phyloP scores from a whole-genome alignment of 208 protist species.

The Leishmania arabica region DNA sequence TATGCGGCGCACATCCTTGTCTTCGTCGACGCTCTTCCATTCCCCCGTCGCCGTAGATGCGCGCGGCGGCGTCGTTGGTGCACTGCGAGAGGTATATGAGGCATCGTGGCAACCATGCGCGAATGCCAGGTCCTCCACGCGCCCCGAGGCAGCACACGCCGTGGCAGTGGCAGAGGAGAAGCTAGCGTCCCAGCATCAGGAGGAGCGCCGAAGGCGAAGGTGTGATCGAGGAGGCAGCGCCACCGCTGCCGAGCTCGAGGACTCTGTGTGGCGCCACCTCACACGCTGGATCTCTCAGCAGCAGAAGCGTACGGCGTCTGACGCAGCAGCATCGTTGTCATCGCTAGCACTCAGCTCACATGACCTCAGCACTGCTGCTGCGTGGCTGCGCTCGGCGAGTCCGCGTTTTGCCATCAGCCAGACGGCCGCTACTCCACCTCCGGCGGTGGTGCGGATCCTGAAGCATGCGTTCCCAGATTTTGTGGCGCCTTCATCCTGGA shows the following conservation, averaged over 20 bases:
- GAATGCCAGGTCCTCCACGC: constrained; percentile 10
- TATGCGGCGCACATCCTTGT: not conserved
- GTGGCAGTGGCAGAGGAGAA: not conserved
- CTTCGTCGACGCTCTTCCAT: not conserved
- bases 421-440: not conserved
- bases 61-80: not conserved
- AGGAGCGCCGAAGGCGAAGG: too few relatives aligned
- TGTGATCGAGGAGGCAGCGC: not conserved
- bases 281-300: not conserved
- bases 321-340: not conserved
- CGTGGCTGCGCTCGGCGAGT: not conserved
- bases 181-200: not conserved
- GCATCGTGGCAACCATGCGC: constrained; percentile 17
- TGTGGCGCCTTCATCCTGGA: not conserved
- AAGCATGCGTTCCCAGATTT: not conserved
- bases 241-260: not conserved
- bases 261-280: not conserved
- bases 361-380: constrained; percentile 2
- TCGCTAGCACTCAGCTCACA: not conserved
- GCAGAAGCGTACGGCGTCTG: not conserved
- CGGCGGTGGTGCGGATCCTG: not conserved
- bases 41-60: not conserved
- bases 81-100: constrained; percentile 1
- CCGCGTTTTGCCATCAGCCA: not conserved
- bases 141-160: not conserved